Evolutionary conservation across 768 basidiomycete species (phyloP), one percentile per base, ranked within the genome.

Genomic region (Pulveroboletus sp.): DNA sequence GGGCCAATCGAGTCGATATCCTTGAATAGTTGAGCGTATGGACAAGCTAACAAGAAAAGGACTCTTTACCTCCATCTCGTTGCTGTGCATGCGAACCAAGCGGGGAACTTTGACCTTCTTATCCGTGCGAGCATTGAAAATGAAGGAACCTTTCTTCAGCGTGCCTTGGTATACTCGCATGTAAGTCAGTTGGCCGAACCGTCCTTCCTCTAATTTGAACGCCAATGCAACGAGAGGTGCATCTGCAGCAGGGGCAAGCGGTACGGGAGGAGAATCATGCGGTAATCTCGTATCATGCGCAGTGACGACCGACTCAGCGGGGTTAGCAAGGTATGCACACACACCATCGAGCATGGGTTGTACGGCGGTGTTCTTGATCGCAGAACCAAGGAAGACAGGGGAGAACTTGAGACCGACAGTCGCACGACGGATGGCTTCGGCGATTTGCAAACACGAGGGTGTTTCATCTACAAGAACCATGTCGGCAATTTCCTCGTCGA

Each of bases 141-240:
- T 93, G 50, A 84, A 77, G 55, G 77, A 80, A 3, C 89, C 82
- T 70, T 89, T 89, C 73, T 85, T 93, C 67, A 99, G 68, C 32
- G 82, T 89, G 26, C 96, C 96, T 68, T 98, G 96, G 62, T 99
- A 99, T 47, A 99, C 89, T 17, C 96, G 77, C 83, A 99, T 93
- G 68, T 99, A 99, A 0, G 96, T 99, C 63, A 99, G 72, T 69
- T 99, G 96, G 10, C 96, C 96, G 63, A 90, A 99, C 20, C 90
- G 79, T 5, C 95, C 94, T 73, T 99, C 96, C 68, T 99, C 96
- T 38, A 99, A 76, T 74, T 99, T 99, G 80, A 99, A 99, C 12
- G 96, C 96, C 43, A 99, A 74, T 8, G 89, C 94, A 51, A 99
- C 88, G 24, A 98, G 76, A 4, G 94, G 91, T 0, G 90, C 90